phyloP scores from a whole-genome alignment of 352 stramenopile species.

The Thalassiosira pacifica region DNA sequence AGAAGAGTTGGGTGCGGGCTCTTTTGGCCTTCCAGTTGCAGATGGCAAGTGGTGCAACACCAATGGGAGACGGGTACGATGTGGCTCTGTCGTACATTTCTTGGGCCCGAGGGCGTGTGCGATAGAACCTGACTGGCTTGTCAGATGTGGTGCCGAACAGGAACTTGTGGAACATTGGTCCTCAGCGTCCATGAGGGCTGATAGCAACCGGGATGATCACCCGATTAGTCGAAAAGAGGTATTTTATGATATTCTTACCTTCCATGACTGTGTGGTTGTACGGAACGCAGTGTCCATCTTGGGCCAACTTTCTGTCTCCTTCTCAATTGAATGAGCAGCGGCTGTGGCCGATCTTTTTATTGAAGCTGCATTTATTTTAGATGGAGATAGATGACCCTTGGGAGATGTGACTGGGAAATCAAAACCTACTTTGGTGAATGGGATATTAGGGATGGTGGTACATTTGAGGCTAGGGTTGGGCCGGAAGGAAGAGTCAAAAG shows the following conservation, averaged over 20 bases:
- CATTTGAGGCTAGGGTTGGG: neutral
- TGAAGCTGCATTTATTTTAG: slow-evolving; percentile 14
- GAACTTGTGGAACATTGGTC: slow-evolving; percentile 2
- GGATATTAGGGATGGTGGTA: neutral
- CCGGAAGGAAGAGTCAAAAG: neutral
- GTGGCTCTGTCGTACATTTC: slow-evolving; percentile 10
- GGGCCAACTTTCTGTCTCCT: slow-evolving; percentile 11
- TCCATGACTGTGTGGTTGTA: neutral
- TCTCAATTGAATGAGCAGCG: slow-evolving; percentile 21
- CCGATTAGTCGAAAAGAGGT: too few species aligned
- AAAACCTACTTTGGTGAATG: slow-evolving; percentile 7
- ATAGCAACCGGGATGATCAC: neutral
- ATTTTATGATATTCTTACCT: slow-evolving; percentile 16
- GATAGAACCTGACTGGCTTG: neutral
- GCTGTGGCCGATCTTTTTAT: slow-evolving; percentile 14
- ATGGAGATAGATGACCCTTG: slow-evolving; percentile 10
- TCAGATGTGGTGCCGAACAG: neutral
- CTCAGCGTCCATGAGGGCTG: neutral
- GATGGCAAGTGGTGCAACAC: neutral
- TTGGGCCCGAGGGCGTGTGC: neutral
- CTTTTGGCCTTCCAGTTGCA: neutral
- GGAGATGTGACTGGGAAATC: slow-evolving; percentile 30
- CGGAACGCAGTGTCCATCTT: neutral
- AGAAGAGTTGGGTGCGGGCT: slow-evolving; percentile 7
- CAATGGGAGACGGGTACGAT: neutral